Evolutionary conservation across 108 stramenopile species (phyloP), one percentile per base, ranked within the genome.

Genomic region (Skeletonema tropicum): DNA sequence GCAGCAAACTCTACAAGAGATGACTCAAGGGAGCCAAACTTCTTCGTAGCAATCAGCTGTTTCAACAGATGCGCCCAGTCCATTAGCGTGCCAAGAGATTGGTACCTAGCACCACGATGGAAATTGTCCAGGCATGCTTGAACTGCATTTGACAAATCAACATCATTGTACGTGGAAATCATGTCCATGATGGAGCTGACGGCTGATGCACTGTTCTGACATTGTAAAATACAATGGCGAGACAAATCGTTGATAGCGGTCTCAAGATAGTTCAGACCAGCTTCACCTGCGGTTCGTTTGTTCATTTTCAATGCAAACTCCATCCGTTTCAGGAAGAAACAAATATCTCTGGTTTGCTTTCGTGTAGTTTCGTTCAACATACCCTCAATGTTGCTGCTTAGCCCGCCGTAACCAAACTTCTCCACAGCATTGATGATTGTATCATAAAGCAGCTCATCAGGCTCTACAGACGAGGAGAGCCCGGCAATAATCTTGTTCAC

Each of bases 261-360:
- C 38, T 39, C 38, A 0, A 39, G 38, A 39, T 39, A 39, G 11
- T 39, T 12, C 38, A 12, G 38, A 39, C 38, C 38, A 39, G 38
- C 38, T 39, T 39, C 38, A 10, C 11, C 38, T 39, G 9, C 26
- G 35, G 57, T 25, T 33, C 29, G 57, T 6, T 11, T 57, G 46
- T 69, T 58, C 9, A 69, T n/a, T 32, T 69, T 58, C 52, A 69
- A 36, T 23, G 46, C 26, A 52, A 69, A 69, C 21, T 69, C 15
- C 15, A 52, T 52, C 26, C 68, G 35, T 15, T 36, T 23, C 29
- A 69, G 57, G 35, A 38, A 69, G 19, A 31, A 19, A 31, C 7
- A 2, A 7, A 63, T 23, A 23, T 63, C 31, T 29, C 10, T 31
- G 7, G 1, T 10, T 29, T 1, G 1, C 26, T 26, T 25, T 11